A percentile compares a stretch with the other conserved stretches of the same genome.
phyloP scores from a whole-genome alignment of 805 yeast species.

The Metschnikowia rubicola region DNA sequence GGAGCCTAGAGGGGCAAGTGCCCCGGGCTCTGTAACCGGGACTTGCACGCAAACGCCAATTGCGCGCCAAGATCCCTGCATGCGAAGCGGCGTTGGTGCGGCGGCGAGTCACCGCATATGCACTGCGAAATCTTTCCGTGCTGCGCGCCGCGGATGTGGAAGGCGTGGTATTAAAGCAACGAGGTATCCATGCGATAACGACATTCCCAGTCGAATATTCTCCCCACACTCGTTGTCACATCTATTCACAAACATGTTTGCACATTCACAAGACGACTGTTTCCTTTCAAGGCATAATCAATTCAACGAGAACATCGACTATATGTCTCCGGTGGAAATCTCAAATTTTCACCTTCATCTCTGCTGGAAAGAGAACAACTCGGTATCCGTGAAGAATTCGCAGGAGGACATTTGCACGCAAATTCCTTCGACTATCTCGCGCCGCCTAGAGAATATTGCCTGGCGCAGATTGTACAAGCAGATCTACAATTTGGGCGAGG shows the following conservation, averaged over 20 bases:
- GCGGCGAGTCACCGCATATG: slow-evolving; percentile 3
- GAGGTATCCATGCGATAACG: not conserved
- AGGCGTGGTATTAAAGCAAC: slow-evolving; percentile 1
- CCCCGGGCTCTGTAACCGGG: not conserved
- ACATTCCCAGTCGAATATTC: not conserved
- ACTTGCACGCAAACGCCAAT: too few relatives aligned
- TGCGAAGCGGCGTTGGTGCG: not conserved
- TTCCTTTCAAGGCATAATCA: slow-evolving; percentile 6
- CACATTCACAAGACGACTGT: slow-evolving; percentile 14
- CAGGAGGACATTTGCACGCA: slow-evolving; percentile 18
- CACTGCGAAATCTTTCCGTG: not conserved
- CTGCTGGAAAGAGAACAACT: slow-evolving; percentile 27
- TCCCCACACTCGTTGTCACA: not conserved
- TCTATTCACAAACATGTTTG: slow-evolving; percentile 1
- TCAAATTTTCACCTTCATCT: slow-evolving; percentile 18
- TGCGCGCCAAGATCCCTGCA: not conserved
- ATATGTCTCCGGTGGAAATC: slow-evolving; percentile 19
- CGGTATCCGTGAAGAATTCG: slow-evolving; percentile 15
- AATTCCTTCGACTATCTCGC: slow-evolving; percentile 22
- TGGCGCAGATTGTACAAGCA: slow-evolving; percentile 41
- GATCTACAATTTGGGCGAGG: slow-evolving; percentile 24
- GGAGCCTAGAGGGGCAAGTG: not conserved
- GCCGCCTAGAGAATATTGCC: slow-evolving; percentile 32
- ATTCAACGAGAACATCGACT: slow-evolving; percentile 30
- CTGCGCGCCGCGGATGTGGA: not conserved